Evolutionary conservation across 1,284 basidiomycete genomes (phyloP).

Genomic region (Phenoliferia sp.): DNA sequence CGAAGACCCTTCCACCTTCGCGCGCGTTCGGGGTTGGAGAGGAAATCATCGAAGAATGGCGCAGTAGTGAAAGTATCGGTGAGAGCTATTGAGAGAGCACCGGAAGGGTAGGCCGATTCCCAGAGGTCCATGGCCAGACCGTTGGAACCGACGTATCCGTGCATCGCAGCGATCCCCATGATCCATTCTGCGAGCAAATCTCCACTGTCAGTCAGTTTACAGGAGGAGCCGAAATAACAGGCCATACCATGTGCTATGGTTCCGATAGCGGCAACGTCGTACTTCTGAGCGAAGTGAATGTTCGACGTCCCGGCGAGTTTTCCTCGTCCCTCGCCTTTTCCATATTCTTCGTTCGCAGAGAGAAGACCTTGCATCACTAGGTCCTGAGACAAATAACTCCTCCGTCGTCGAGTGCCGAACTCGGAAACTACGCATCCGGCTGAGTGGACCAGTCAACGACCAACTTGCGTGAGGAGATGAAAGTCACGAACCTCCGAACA

Average conservation of each 20-base stretch:
- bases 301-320: constrained; percentile 81
- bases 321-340: constrained; percentile 48
- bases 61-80: constrained; percentile 84
- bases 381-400: constrained; percentile 76
- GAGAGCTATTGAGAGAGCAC: constrained; percentile 61
- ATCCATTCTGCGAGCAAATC: constrained; percentile 64
- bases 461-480: too few relatives aligned
- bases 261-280: constrained; percentile 57
- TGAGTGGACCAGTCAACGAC: too few relatives aligned
- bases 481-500: too few relatives aligned
- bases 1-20: constrained; percentile 71
- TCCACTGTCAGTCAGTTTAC: neutral
- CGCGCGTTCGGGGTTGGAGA: constrained; percentile 56
- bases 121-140: constrained; percentile 69
- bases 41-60: constrained; percentile 72
- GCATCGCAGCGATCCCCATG: constrained; percentile 84
- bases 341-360: constrained; percentile 55
- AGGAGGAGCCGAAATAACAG: neutral
- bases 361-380: constrained; percentile 67
- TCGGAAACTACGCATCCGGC: constrained; percentile 77
- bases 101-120: constrained; percentile 56
- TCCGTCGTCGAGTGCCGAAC: constrained; percentile 84
- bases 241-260: constrained; percentile 36
- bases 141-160: constrained; percentile 70
- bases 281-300: constrained; percentile 70